A percentile compares a stretch with the other conserved stretches of the same genome.
phyloP scores from a whole-genome alignment of 176 grass and related monocot genomes.

The Musa itinerans region DNA sequence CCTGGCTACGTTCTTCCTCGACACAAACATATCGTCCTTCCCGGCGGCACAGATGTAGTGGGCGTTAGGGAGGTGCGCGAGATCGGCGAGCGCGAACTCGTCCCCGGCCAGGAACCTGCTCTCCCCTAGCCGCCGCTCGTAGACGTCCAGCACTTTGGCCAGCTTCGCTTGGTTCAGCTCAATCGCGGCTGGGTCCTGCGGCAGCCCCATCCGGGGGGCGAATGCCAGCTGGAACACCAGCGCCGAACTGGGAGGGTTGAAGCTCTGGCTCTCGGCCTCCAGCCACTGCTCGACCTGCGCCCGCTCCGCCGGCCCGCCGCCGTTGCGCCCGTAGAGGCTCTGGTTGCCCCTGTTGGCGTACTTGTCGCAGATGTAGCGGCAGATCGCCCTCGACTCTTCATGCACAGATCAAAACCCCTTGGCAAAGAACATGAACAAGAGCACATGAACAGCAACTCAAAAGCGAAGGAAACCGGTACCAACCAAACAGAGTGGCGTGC shows the following conservation, averaged over 20 bases:
- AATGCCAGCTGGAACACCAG: slow-evolving; percentile 77
- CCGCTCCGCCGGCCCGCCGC: slow-evolving; percentile 45
- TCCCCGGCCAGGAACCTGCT: slow-evolving; percentile 62
- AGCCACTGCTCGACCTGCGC: slow-evolving; percentile 78
- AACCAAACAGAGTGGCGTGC: slow-evolving; percentile 69
- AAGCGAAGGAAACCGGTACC: background rate
- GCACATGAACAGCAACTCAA: background rate
- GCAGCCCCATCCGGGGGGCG: slow-evolving; percentile 45
- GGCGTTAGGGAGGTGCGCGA: slow-evolving; percentile 70
- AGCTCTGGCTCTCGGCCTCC: slow-evolving; percentile 70
- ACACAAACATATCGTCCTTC: slow-evolving; percentile 38
- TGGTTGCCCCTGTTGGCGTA: slow-evolving; percentile 45
- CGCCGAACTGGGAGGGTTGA: slow-evolving; percentile 57
- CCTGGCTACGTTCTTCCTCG: slow-evolving; percentile 65
- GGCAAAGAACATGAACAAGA: background rate
- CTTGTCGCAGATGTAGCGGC: slow-evolving; percentile 76
- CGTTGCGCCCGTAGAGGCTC: slow-evolving; percentile 44
- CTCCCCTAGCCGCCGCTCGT: slow-evolving; percentile 56
- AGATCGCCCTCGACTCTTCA: slow-evolving; percentile 84
- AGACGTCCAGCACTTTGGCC: slow-evolving; percentile 72
- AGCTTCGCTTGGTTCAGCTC: slow-evolving; percentile 70
- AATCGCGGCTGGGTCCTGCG: slow-evolving; percentile 45
- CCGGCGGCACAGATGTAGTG: slow-evolving; percentile 38
- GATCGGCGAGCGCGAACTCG: slow-evolving; percentile 72
- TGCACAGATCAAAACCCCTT: slow-evolving; percentile 15